Percentiles rank a stretch among this genome's conserved stretches.
Conservation (phyloP, 73 alveolate species). For the Diophrys appendiculata region DNA sequence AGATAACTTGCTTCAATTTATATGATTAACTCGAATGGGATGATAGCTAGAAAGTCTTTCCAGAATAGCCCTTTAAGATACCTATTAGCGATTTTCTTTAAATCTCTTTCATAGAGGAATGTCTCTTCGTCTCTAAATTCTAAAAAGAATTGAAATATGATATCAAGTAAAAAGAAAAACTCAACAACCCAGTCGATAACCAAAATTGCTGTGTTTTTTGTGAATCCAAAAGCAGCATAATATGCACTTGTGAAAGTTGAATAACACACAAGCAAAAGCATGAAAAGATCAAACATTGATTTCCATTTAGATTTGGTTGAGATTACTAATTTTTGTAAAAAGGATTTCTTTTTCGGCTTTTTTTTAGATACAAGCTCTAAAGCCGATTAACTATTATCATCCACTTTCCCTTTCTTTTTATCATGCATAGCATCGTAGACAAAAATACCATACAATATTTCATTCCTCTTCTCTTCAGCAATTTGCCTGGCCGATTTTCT, state of each 20-base stretch:
- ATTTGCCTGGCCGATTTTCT: too few species aligned
- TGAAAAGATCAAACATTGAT: conserved; percentile 18
- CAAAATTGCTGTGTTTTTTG: neutral
- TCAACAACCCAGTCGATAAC: conserved; percentile 26
- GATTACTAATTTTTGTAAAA: conserved; percentile 19
- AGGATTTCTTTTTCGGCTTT: conserved; percentile 1
- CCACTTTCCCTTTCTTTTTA: too few species aligned
- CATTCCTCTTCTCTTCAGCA: too few species aligned
- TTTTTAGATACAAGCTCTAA: too few species aligned
- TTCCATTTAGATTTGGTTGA: conserved; percentile 22
- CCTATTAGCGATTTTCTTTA: conserved; percentile 34
- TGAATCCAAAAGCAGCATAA: conserved; percentile 56
- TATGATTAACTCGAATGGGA: conserved; percentile 29
- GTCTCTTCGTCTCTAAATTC: conserved; percentile 51
- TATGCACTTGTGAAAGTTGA: conserved; percentile 45
- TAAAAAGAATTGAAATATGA: conserved; percentile 21
- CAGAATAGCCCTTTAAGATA: conserved; percentile 20
- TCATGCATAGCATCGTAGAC: too few species aligned
- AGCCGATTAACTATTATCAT: too few species aligned
- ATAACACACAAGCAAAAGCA: conserved; percentile 42
- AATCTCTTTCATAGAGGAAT: conserved; percentile 30
- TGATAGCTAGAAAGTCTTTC: conserved; percentile 30
- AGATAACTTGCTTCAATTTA: conserved; percentile 5
- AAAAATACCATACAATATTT: too few species aligned
- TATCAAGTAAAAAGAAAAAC: conserved; percentile 34